These are phyloP conservation scores for Colletotrichum aenigma DNA, from an alignment of 2,329 filamentous ascomycete genomes.

Conservation along the genomic window DNA sequence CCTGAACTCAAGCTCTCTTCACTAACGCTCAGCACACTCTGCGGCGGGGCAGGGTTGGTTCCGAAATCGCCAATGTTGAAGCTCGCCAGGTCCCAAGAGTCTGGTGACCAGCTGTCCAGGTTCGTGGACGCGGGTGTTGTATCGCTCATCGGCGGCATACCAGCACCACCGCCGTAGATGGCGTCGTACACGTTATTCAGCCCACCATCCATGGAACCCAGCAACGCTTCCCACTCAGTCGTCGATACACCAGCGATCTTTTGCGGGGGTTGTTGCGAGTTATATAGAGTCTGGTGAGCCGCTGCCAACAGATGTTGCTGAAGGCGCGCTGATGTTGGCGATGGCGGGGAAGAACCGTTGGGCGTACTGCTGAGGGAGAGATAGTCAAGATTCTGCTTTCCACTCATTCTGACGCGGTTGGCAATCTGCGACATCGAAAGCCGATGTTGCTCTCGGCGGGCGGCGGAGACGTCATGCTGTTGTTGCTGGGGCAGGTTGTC, in stretches of 20 bases:
- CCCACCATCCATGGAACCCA: conserved; percentile 80
- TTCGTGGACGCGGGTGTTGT: conserved; percentile 42
- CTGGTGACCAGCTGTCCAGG: conserved; percentile 57
- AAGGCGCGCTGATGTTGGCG: conserved; percentile 47
- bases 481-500: conserved; percentile 39
- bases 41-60: conserved; percentile 45
- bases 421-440: conserved; percentile 49
- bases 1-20: conserved; percentile 63
- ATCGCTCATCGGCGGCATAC: conserved; percentile 51
- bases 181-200: conserved; percentile 84
- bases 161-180: conserved; percentile 71
- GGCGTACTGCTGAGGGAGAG: conserved; percentile 54
- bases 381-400: conserved; percentile 61
- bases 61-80: conserved; percentile 57
- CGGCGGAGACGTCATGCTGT: conserved; percentile 35
- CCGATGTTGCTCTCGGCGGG: conserved; percentile 50
- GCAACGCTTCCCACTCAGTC: conserved; percentile 81
- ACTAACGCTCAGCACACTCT: conserved; percentile 60
- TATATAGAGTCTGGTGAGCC: conserved; percentile 34
- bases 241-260: conserved; percentile 57
- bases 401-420: conserved; percentile 36
- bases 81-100: conserved; percentile 58
- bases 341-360: conserved; percentile 54
- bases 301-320: conserved; percentile 28
- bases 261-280: conserved; percentile 37